A percentile compares a stretch with the other conserved stretches of the same genome.
Conservation (phyloP, 441 rosid genomes). For the Pelargonium citronellum region DNA sequence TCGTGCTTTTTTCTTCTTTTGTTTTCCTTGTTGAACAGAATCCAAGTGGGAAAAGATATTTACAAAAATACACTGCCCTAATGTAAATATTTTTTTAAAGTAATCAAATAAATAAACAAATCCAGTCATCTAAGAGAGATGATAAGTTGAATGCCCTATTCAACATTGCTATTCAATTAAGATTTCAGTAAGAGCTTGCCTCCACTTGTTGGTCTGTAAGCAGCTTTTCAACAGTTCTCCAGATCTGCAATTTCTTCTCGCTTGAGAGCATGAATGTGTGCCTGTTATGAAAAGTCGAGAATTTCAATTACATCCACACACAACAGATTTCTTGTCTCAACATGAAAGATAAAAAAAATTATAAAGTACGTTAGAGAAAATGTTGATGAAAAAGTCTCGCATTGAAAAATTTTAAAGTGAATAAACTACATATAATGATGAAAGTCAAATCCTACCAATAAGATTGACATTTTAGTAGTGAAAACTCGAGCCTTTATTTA, state of each 20-base stretch:
- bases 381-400: too few relatives aligned
- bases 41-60: background rate
- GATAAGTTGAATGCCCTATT: background rate
- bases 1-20: background rate
- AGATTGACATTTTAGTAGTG: too few relatives aligned
- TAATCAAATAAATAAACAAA: background rate
- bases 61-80: background rate
- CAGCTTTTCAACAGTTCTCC: constrained; percentile 76
- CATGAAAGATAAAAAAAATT: too few relatives aligned
- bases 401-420: too few relatives aligned
- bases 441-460: too few relatives aligned
- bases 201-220: constrained; percentile 95
- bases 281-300: constrained; percentile 38
- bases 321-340: too few relatives aligned
- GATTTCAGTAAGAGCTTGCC: constrained; percentile 45
- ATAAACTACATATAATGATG: too few relatives aligned
- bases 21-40: background rate
- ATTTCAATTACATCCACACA: constrained; percentile 16
- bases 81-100: background rate
- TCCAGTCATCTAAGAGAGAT: background rate
- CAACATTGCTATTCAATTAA: constrained; percentile 12
- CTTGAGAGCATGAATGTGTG: constrained; percentile 79
- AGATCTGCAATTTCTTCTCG: constrained; percentile 64
- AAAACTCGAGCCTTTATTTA: too few relatives aligned
- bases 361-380: too few relatives aligned